A percentile compares a stretch with the other conserved stretches of the same genome.
phyloP scores from a whole-genome alignment of 2,329 filamentous ascomycete genomes.

The Pseudogymnoascus destructans region DNA sequence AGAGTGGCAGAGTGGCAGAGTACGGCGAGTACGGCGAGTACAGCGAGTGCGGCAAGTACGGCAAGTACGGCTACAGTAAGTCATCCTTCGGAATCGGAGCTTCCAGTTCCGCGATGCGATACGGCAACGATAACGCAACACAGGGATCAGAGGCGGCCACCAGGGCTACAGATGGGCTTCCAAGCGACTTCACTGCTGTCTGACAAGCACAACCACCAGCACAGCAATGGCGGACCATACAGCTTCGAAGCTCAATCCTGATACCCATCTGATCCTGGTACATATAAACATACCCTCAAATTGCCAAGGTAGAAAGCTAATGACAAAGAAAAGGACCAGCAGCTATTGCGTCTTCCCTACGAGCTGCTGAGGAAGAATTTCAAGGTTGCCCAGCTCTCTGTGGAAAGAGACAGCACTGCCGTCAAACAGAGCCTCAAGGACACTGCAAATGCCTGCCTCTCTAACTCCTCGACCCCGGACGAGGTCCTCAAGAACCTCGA shows the following conservation, averaged over 20 bases:
- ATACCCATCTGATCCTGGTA: slow-evolving; percentile 64
- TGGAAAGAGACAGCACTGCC: slow-evolving; percentile 56
- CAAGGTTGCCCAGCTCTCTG: slow-evolving; percentile 64
- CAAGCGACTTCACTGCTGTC: neutral
- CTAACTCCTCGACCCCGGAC: slow-evolving; percentile 46
- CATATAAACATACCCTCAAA: slow-evolving; percentile 18
- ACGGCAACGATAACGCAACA: neutral
- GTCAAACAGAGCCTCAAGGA: slow-evolving; percentile 50
- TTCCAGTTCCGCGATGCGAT: neutral
- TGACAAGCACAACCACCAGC: neutral
- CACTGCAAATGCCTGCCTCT: slow-evolving; percentile 53
- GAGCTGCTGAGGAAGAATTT: slow-evolving; percentile 92
- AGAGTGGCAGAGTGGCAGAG: no score
- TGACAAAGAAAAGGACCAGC: slow-evolving; percentile 57
- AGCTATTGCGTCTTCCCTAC: slow-evolving; percentile 80
- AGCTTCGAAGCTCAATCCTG: slow-evolving; percentile 58
- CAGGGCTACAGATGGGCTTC: slow-evolving; percentile 8
- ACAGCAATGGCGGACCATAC: slow-evolving; percentile 43
- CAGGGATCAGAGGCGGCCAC: slow-evolving; percentile 3
- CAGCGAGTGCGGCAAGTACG: neutral
- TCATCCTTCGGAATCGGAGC: neutral
- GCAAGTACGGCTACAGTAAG: neutral
- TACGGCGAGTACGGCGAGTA: neutral
- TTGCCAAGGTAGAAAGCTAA: slow-evolving; percentile 13
- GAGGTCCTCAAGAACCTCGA: slow-evolving; percentile 74